A percentile compares a stretch with the other conserved stretches of the same genome.
phyloP scores from a whole-genome alignment of 306 rosid genomes.

The Lathyrus tuberosus region DNA sequence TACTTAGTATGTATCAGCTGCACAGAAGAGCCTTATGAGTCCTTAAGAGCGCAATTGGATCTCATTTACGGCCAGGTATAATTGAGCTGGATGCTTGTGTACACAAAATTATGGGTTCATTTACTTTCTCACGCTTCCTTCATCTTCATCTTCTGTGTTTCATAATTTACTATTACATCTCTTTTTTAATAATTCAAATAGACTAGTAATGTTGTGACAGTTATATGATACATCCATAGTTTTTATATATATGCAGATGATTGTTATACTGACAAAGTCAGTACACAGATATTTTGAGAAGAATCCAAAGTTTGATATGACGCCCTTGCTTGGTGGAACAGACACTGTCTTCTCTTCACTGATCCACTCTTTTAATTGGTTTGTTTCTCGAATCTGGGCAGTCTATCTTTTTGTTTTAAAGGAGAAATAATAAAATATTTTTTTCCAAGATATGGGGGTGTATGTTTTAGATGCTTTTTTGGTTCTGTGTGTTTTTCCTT shows the following conservation, averaged over 20 bases:
- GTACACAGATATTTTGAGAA: slow-evolving; percentile 92
- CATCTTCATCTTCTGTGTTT: slow-evolving; percentile 22
- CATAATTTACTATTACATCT: slow-evolving; percentile 12
- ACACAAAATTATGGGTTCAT: background rate
- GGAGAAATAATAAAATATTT: slow-evolving; percentile 6
- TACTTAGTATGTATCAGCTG: slow-evolving; percentile 95
- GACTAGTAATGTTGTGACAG: slow-evolving; percentile 29
- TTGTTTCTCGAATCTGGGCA: slow-evolving; percentile 59
- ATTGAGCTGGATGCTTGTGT: slow-evolving; percentile 38
- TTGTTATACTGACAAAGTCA: slow-evolving; percentile 90
- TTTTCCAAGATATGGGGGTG: slow-evolving; percentile 14
- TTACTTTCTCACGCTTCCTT: slow-evolving; percentile 33
- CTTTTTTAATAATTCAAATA: slow-evolving; percentile 8
- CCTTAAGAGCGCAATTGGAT: slow-evolving; percentile 83
- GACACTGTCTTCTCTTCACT: slow-evolving; percentile 93
- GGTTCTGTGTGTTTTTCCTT: slow-evolving; percentile 22
- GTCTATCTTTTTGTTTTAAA: slow-evolving; percentile 12
- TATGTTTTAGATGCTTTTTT: slow-evolving; percentile 14
- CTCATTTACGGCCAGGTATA: slow-evolving; percentile 90
- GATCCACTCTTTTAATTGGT: slow-evolving; percentile 90
- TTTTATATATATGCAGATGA: slow-evolving; percentile 70
- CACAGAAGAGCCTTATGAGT: slow-evolving; percentile 91
- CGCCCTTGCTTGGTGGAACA: slow-evolving; percentile 98
- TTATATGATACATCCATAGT: slow-evolving; percentile 37
- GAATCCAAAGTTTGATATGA: slow-evolving; percentile 98